Conservation (phyloP, 768 basidiomycete species). For the Termitomyces sp. region DNA sequence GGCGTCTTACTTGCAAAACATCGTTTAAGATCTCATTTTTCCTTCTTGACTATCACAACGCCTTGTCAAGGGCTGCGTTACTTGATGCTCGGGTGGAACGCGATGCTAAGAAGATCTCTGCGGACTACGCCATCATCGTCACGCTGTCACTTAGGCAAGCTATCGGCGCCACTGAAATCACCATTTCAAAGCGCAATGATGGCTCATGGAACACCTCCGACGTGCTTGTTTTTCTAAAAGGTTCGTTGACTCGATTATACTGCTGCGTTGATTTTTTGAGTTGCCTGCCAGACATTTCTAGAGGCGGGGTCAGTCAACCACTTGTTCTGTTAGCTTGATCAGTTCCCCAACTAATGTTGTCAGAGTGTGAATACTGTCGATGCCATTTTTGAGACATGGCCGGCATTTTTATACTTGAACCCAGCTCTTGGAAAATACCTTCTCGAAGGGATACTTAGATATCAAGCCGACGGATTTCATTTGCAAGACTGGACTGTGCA, state of each 20-base stretch:
- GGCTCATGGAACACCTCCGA: constrained; percentile 52
- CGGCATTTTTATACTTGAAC: constrained; percentile 52
- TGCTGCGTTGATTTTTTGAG: not conserved
- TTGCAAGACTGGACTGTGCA: constrained; percentile 63
- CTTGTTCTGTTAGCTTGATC: not conserved
- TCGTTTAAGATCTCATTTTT: constrained; percentile 34
- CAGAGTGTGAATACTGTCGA: constrained; percentile 53
- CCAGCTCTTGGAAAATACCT: constrained; percentile 54
- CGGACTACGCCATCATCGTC: constrained; percentile 50
- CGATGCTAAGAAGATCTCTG: constrained; percentile 48
- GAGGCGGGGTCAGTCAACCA: constrained; percentile 44
- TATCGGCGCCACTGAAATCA: constrained; percentile 53
- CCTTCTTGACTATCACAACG: constrained; percentile 43
- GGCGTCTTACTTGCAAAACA: not conserved
- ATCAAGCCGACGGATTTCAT: constrained; percentile 63
- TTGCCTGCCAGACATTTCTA: constrained; percentile 48
- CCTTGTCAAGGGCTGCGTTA: constrained; percentile 38
- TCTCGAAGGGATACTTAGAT: constrained; percentile 59
- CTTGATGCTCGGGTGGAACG: constrained; percentile 46
- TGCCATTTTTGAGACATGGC: constrained; percentile 51
- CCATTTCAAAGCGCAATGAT: constrained; percentile 43
- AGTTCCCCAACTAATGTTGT: not conserved
- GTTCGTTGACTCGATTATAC: constrained; percentile 22
- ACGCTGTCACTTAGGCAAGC: constrained; percentile 55
- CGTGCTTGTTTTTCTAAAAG: constrained; percentile 56